phyloP scores from a whole-genome alignment of 352 stramenopile genomes.

The Pythium volutum region DNA sequence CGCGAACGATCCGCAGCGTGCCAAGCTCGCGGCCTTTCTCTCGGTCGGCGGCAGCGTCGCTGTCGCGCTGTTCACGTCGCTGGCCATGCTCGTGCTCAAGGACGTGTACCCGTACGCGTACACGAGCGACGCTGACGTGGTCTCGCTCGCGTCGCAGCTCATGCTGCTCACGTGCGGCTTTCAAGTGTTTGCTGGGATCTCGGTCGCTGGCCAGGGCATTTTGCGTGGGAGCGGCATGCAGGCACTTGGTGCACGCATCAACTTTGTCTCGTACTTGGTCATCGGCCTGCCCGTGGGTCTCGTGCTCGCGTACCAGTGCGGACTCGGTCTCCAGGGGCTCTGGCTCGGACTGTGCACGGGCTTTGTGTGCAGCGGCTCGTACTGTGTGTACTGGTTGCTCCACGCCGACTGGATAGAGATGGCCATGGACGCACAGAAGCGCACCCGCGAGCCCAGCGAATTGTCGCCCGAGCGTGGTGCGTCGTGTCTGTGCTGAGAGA shows the following conservation, averaged over 20 bases:
- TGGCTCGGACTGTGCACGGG: conserved; percentile 77
- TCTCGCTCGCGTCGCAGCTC: conserved; percentile 51
- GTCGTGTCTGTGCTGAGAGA: conserved; percentile 26
- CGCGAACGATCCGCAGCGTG: conserved; percentile 70
- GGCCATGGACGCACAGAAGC: conserved; percentile 53
- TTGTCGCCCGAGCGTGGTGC: conserved; percentile 17
- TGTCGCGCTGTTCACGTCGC: conserved; percentile 42
- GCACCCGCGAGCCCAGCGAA: conserved; percentile 40
- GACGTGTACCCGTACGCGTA: conserved; percentile 60
- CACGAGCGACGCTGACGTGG: conserved; percentile 50
- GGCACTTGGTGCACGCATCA: conserved; percentile 73
- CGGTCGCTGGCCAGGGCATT: conserved; percentile 67
- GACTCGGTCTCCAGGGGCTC: conserved; percentile 66
- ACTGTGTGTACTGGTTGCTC: conserved; percentile 68
- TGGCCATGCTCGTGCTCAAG: conserved; percentile 56
- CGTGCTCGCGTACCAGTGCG: conserved; percentile 60
- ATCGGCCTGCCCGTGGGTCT: conserved; percentile 79
- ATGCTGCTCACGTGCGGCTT: conserved; percentile 70
- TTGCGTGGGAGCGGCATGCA: conserved; percentile 81
- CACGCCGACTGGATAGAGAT: conserved; percentile 72
- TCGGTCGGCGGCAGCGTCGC: conserved; percentile 42
- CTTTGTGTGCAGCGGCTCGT: conserved; percentile 62
- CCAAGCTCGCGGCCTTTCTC: conserved; percentile 65
- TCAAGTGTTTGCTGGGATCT: conserved; percentile 81
- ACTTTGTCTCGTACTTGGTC: conserved; percentile 84